Evolutionary conservation across 345 rosid species (phyloP).

Genomic region (Carallia brachiata): DNA sequence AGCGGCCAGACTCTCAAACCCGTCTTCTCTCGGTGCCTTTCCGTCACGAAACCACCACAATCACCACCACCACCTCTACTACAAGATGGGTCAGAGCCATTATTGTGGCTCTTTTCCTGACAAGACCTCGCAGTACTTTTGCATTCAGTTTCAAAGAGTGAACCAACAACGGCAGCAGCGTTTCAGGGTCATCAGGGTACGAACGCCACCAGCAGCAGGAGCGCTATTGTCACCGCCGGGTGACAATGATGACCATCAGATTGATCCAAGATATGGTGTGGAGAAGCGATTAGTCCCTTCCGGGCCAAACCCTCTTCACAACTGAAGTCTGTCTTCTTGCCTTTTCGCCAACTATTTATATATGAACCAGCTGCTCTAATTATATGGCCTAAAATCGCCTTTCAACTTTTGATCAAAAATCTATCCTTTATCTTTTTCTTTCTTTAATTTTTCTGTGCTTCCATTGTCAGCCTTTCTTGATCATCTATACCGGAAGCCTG

Average conservation of each 20-base stretch:
- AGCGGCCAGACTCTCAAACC: background rate
- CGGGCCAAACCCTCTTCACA: conserved; percentile 76
- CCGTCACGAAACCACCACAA: conserved; percentile 4
- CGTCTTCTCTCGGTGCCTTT: conserved; percentile 6
- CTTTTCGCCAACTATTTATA: background rate
- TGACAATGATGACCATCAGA: conserved; percentile 16
- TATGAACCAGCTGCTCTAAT: too few relatives aligned
- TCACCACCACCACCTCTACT: background rate
- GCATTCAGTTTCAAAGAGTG: conserved; percentile 32
- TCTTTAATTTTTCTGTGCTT: background rate
- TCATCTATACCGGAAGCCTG: conserved; percentile 6
- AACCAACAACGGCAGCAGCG: conserved; percentile 13
- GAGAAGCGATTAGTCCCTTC: conserved; percentile 66
- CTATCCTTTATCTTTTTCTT: background rate
- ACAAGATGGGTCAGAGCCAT: background rate
- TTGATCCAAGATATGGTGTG: conserved; percentile 62
- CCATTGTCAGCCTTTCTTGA: conserved; percentile 6
- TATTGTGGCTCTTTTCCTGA: conserved; percentile 31
- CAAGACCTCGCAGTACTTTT: conserved; percentile 27
- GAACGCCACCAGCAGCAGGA: conserved; percentile 1
- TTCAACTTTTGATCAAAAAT: background rate
- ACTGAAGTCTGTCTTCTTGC: conserved; percentile 24
- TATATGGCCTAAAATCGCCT: too few relatives aligned
- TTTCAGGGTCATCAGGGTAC: background rate
- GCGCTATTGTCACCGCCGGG: conserved; percentile 7